Percentiles rank a stretch among this genome's conserved stretches.
Conservation (phyloP, 345 rosid species). For the Erodium maritimum region DNA sequence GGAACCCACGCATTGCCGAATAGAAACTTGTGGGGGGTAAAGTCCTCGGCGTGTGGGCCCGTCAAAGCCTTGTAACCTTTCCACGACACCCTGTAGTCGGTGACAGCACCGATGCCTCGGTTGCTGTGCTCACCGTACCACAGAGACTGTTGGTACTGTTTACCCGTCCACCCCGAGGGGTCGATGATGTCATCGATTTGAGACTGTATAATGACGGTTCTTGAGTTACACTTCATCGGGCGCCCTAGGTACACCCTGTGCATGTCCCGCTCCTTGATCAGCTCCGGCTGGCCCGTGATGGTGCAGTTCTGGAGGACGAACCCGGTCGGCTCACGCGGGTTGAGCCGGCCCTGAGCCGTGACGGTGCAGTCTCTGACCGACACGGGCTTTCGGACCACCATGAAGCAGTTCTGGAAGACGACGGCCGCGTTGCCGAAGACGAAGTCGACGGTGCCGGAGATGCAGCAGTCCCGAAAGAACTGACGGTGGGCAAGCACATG, state of each 20-base stretch:
- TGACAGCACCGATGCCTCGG: constrained; percentile 6
- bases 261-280: neutral
- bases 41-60: neutral
- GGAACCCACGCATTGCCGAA: constrained; percentile 4
- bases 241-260: constrained; percentile 9
- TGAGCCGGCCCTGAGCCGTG: constrained; percentile 10
- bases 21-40: constrained; percentile 2
- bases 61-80: constrained; percentile 3
- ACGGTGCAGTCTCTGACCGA: constrained; percentile 4
- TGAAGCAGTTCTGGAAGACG: constrained; percentile 3
- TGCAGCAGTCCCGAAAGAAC: constrained; percentile 60
- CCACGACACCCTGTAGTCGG: constrained; percentile 4
- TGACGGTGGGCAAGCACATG: constrained; percentile 57
- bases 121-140: constrained; percentile 9
- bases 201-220: constrained; percentile 12
- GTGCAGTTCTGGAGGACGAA: constrained; percentile 12
- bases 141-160: neutral
- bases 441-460: constrained; percentile 53
- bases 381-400: constrained; percentile 11
- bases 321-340: constrained; percentile 10
- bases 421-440: too few relatives aligned
- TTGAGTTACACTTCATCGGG: constrained; percentile 8
- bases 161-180: constrained; percentile 9
- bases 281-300: neutral
- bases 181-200: constrained; percentile 5